Percentiles rank a stretch among this genome's conserved stretches.
Conservation (phyloP, 371 early-diverging fungal species). For the Fennellomyces sp. region DNA sequence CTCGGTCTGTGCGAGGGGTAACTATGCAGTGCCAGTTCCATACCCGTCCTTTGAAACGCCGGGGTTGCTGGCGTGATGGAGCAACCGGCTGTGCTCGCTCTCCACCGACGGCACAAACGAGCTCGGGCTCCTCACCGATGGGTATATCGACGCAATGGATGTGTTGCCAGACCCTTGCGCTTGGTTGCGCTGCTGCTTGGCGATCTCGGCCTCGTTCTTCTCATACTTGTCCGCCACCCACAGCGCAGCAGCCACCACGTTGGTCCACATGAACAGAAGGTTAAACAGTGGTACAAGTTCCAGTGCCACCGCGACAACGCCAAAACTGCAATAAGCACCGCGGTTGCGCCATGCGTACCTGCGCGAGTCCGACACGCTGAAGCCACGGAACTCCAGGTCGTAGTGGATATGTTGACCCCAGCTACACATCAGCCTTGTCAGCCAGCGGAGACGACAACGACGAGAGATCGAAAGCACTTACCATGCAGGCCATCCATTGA, state of each 20-base stretch:
- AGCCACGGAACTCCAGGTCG: constrained; percentile 59
- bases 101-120: constrained; percentile 22
- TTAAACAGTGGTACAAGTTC: constrained; percentile 72
- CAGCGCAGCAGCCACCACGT: constrained; percentile 75
- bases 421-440: constrained; percentile 23
- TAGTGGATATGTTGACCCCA: constrained; percentile 61
- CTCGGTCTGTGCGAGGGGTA: neutral
- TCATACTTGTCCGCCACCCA: constrained; percentile 72
- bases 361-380: constrained; percentile 48
- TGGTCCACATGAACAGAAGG: constrained; percentile 75
- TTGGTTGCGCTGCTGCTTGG: constrained; percentile 11
- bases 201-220: constrained; percentile 34
- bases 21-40: constrained; percentile 13
- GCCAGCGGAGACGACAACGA: neutral
- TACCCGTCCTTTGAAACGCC: constrained; percentile 16
- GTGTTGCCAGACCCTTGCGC: constrained; percentile 14
- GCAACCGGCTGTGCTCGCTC: constrained; percentile 18
- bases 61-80: constrained; percentile 8
- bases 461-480: constrained; percentile 10
- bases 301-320: constrained; percentile 61
- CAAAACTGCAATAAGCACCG: constrained; percentile 58
- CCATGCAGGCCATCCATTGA: constrained; percentile 61
- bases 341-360: constrained; percentile 47
- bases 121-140: constrained; percentile 16
- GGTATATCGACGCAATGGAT: constrained; percentile 20